Conservation (phyloP, 2,329 filamentous ascomycete genomes). For the Aspergillus texensis region DNA sequence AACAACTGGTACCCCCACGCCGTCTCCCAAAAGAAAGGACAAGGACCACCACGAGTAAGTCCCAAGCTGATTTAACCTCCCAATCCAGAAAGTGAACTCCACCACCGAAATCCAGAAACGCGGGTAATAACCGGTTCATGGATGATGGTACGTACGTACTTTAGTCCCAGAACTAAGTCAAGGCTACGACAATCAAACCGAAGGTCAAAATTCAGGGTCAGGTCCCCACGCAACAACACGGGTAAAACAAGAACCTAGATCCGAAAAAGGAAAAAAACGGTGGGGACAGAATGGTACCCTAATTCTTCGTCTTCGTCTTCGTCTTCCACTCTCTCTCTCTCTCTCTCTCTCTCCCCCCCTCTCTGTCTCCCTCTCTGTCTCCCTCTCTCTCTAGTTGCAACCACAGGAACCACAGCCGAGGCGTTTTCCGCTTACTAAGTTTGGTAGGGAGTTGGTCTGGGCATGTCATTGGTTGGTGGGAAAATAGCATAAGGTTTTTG, state of each 20-base stretch:
- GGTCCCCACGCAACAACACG: not conserved
- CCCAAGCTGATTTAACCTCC: not conserved
- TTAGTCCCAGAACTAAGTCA: not conserved
- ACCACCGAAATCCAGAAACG: too few relatives aligned
- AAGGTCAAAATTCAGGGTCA: not conserved
- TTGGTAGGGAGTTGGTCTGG: not conserved
- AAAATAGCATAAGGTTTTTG: not conserved
- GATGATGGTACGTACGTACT: too few relatives aligned
- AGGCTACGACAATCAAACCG: not conserved
- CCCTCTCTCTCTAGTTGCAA: too few relatives aligned
- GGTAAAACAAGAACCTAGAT: too few relatives aligned
- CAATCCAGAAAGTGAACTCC: not conserved
- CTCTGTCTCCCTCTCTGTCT: too few relatives aligned
- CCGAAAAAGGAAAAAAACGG: too few relatives aligned
- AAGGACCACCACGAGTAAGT: too few relatives aligned
- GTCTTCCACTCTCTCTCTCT: too few relatives aligned
- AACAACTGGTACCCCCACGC: not conserved
- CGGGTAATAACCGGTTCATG: not conserved
- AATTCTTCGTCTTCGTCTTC: too few relatives aligned
- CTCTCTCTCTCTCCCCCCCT: too few relatives aligned
- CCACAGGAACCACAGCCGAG: too few relatives aligned
- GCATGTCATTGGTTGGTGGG: not conserved
- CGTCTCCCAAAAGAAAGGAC: not conserved
- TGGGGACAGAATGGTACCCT: too few relatives aligned
- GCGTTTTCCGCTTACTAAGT: not conserved